Conservation (phyloP, 2,329 filamentous ascomycete genomes). For the Venturia carpophila region DNA sequence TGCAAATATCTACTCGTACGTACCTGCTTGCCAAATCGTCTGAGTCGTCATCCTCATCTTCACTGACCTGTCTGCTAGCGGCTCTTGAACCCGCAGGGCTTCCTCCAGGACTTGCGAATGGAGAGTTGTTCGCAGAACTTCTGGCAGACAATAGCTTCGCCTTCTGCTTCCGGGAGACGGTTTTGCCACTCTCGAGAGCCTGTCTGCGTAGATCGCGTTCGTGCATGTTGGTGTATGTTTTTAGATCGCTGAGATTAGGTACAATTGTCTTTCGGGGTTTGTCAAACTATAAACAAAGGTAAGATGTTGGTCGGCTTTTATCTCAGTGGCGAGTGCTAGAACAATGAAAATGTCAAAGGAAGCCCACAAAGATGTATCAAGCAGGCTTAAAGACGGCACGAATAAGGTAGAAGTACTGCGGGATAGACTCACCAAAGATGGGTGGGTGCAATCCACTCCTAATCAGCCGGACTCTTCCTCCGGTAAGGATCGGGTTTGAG, state of each 20-base stretch:
- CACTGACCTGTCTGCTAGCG: slow-evolving; percentile 54
- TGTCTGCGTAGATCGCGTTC: slow-evolving; percentile 46
- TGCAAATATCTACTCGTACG: slow-evolving; percentile 19
- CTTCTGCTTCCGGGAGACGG: slow-evolving; percentile 58
- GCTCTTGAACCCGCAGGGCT: slow-evolving; percentile 32
- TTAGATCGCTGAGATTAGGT: neutral
- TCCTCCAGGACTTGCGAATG: slow-evolving; percentile 11
- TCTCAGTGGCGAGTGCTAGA: neutral
- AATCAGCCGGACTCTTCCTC: neutral
- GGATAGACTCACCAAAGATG: neutral
- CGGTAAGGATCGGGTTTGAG: slow-evolving; percentile 6
- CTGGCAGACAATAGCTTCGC: slow-evolving; percentile 12
- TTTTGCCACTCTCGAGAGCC: slow-evolving; percentile 65
- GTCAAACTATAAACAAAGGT: neutral
- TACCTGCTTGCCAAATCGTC: slow-evolving; percentile 54
- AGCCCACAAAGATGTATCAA: neutral
- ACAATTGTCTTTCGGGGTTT: neutral
- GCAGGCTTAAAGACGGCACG: neutral
- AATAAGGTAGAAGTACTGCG: neutral
- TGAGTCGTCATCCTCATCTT: slow-evolving; percentile 54
- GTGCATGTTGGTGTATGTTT: slow-evolving; percentile 1
- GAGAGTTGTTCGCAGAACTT: slow-evolving; percentile 41
- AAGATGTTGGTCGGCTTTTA: neutral
- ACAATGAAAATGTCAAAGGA: neutral
- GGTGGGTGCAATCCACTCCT: neutral